Evolutionary conservation across 179 eudicot genomes (phyloP), one percentile per base, ranked within the genome.

Genomic region (Drosera spatulata): DNA sequence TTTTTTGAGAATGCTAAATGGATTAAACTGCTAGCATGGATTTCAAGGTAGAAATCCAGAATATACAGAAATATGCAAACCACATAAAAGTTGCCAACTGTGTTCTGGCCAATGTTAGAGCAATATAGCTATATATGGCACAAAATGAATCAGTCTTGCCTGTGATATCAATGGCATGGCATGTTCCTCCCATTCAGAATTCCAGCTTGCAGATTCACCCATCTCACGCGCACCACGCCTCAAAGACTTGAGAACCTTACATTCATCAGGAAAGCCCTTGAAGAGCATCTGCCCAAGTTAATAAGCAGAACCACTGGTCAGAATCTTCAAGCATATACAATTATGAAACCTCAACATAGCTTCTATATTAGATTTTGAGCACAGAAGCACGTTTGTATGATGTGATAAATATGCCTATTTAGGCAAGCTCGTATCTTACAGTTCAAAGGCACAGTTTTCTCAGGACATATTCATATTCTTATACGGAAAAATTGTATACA

Each of bases 131-230:
- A 43, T 43, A 43, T 7, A 22, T 43, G 8, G 45, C 5, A 22
- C 33, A 22, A 22, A 22, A 22, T 22, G 33, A n/a, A 51, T 14
- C 13, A 10, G 39, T 66, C 83, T 73, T 76, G 79, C 95, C 93
- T 86, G 69, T 11, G 71, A 64, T 71, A 93, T 74, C 62, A 93
- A 71, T 39, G 96, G 95, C 71, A 79, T 76, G 56, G 95, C 97
- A 65, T 86, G 82, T 63, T 76, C 86, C 74, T 86, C 96, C 99
- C 99, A 93, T 66, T 75, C 87, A 37, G 86, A 72, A 10, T 79
- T 77, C 96, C 99, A 93, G 53, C 82, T 80, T 55, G 75, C 76
- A 46, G 99, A 80, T 38, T 79, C 81, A 50, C 82, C 74, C 55
- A 53, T 82, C 63, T 79, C 90, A 51, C 80, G 69, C 39, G 87